Evolutionary conservation across 331 rosid genomes (phyloP), one percentile per base, ranked within the genome.

Genomic region (Malus hybrid): DNA sequence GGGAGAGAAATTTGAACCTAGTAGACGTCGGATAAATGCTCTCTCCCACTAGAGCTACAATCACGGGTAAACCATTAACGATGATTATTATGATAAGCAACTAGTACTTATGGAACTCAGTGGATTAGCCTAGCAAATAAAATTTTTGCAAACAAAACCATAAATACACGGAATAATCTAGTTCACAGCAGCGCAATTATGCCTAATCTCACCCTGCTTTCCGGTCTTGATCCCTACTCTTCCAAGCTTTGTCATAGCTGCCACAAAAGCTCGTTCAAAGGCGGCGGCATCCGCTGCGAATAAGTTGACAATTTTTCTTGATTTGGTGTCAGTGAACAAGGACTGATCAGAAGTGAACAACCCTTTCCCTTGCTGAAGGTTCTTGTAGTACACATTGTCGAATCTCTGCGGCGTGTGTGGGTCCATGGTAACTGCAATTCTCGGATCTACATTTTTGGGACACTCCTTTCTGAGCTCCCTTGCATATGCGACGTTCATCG

Each of bases 321-420:
- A 75, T 74, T 83, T 88, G 72, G 67, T 63, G 73, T 91, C 89
- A 4, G 79, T 82, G 70, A 86, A 86, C 88, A 91, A 61, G n/a
- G 80, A n/a, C 67, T 91, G 98, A 70, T 93, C 97, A 31, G 98
- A 93, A 72, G 94, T 83, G 67, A 91, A 88, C 24, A 93, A 59
- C 8, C 98, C 94, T 77, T 77, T 88, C 31, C 97, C 94, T 83
- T 75, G 90, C 82, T 84, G 93, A 50, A 91, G 93, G 76, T 91
- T 93, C 91, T 83, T 91, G 90, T 80, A 93, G 79, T 86, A 91
- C 74, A 80, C 68, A 56, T 91, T 91, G 76, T 93, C 96, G 79
- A 91, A 91, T 63, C 19, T 78, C 6, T 15, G 71, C 60, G 93
- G 90, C 1, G 98, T 84, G 22, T 4, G 15, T 10, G 94, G 91